These are phyloP conservation scores for Physcia stellaris DNA, from an alignment of 495 filamentous ascomycete species.

Conservation along the genomic window DNA sequence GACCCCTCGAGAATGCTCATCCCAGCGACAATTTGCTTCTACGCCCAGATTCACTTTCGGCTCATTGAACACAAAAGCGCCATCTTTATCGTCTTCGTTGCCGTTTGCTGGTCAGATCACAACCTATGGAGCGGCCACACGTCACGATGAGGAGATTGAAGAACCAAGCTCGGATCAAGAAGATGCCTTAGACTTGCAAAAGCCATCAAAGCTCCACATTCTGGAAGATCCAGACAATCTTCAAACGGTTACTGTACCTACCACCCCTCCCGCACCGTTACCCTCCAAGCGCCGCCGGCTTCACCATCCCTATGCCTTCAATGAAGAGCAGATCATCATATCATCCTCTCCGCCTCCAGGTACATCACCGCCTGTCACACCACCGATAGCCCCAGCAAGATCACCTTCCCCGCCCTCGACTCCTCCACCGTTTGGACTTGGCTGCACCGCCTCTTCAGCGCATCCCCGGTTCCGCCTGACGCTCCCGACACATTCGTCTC, in stretches of 20 bases:
- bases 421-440: too few species aligned
- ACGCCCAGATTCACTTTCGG: constrained; percentile 5
- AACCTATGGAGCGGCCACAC: not conserved
- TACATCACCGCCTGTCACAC: constrained; percentile 2
- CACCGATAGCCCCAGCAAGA: not conserved
- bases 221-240: too few species aligned
- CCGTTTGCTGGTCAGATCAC: not conserved
- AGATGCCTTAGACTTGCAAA: too few species aligned
- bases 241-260: not conserved
- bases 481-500: not conserved
- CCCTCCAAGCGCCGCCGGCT: constrained; percentile 6
- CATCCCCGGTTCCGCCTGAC: constrained; percentile 4
- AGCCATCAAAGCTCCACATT: too few species aligned
- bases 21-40: constrained; percentile 4
- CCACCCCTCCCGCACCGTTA: not conserved
- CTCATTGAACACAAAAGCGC: not conserved
- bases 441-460: too few species aligned
- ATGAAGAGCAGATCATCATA: constrained; percentile 3
- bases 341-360: constrained; percentile 4
- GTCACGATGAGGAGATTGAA: constrained; percentile 5
- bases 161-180: constrained; percentile 4
- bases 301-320: constrained; percentile 3
- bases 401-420: not conserved
- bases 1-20: not conserved
- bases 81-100: not conserved